Evolutionary conservation across 768 basidiomycete genomes (phyloP).

Genomic region (Naganishia randhawae): DNA sequence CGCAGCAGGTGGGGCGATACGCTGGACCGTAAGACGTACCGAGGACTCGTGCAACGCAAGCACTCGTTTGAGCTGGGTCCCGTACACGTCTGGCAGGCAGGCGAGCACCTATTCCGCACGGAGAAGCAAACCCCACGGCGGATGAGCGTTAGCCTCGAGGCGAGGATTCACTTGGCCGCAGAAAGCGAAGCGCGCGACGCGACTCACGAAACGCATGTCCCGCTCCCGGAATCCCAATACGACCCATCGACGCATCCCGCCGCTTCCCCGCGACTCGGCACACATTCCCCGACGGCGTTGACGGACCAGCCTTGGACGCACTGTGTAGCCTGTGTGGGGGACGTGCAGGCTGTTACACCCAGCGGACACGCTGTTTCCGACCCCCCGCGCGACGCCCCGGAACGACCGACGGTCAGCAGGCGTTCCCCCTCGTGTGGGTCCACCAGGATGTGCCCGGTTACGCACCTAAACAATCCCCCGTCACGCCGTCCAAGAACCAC

Average conservation of each 20-base stretch:
- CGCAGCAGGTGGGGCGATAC: background rate
- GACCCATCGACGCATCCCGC: constrained; percentile 38
- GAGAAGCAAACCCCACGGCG: background rate
- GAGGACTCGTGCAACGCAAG: constrained; percentile 41
- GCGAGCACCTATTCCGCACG: constrained; percentile 38
- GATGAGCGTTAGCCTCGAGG: too few relatives aligned
- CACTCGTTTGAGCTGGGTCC: constrained; percentile 43
- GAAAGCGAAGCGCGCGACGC: too few relatives aligned
- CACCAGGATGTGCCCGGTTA: background rate
- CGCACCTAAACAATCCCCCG: constrained; percentile 39
- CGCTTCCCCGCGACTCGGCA: constrained; percentile 1
- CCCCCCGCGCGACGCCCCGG: too few relatives aligned
- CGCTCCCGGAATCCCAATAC: constrained; percentile 34
- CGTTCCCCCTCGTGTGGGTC: background rate
- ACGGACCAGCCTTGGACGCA: constrained; percentile 19
- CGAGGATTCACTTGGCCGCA: too few relatives aligned
- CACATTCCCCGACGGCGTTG: constrained; percentile 6
- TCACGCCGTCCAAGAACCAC: constrained; percentile 34
- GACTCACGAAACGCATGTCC: constrained; percentile 39
- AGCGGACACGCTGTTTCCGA: constrained; percentile 41
- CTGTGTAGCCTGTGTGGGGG: background rate
- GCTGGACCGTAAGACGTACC: constrained; percentile 24
- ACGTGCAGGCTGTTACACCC: constrained; percentile 38
- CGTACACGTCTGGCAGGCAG: constrained; percentile 46
- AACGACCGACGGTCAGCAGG: too few relatives aligned